phyloP scores from a whole-genome alignment of 805 yeast species.

The Pichia membranifaciens region DNA sequence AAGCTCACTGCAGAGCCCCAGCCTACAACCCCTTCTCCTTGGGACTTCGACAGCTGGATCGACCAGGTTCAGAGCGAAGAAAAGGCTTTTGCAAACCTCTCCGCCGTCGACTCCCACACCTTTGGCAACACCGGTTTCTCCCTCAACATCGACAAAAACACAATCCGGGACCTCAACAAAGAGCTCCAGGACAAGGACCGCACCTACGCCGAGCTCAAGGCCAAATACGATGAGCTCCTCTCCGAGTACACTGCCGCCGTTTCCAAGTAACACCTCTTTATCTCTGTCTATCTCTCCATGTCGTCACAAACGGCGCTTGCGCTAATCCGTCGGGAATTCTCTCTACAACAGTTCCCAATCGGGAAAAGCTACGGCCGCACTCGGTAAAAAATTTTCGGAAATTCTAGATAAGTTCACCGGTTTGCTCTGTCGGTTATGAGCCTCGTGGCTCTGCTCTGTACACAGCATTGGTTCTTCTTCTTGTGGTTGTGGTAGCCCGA shows the following conservation, averaged over 20 bases:
- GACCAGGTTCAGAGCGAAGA: constrained; percentile 46
- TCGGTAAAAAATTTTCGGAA: too few species aligned
- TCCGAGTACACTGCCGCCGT: constrained; percentile 13
- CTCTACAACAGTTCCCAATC: too few species aligned
- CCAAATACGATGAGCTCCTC: constrained; percentile 16
- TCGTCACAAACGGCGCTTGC: too few species aligned
- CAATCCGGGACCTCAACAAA: constrained; percentile 5
- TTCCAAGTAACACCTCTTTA: too few species aligned
- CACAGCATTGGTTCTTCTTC: too few species aligned
- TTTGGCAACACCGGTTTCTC: constrained; percentile 1
- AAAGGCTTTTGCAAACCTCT: constrained; percentile 41
- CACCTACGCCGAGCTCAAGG: constrained; percentile 10
- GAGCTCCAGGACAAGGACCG: constrained; percentile 11
- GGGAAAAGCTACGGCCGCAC: too few species aligned
- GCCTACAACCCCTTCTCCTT: constrained; percentile 13
- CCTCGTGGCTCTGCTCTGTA: too few species aligned
- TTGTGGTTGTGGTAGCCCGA: too few species aligned
- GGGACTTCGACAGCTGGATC: constrained; percentile 46
- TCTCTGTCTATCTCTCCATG: too few species aligned
- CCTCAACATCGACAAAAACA: constrained; percentile 6
- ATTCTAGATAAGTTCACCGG: too few species aligned
- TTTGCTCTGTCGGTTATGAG: too few species aligned
- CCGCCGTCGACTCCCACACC: constrained; percentile 35
- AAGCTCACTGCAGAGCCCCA: constrained; percentile 23
- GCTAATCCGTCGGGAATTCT: too few species aligned